A percentile compares a stretch with the other conserved stretches of the same genome.
Evolutionary conservation across 176 grass and related monocot species (phyloP).

Genomic region (Cenchrus americanus): DNA sequence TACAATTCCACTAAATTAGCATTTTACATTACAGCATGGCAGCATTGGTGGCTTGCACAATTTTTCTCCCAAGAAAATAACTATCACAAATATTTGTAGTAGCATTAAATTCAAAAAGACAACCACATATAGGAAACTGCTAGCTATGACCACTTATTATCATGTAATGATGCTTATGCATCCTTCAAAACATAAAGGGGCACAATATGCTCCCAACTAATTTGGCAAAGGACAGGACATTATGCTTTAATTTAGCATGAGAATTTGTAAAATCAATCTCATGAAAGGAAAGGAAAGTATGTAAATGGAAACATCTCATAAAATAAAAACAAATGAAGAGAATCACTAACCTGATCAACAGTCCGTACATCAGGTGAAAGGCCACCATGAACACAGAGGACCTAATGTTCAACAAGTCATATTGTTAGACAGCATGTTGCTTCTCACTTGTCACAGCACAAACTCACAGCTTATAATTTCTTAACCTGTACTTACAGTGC

Average conservation of each 20-base stretch:
- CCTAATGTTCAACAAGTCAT: constrained; percentile 55
- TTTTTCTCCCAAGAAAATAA: not conserved
- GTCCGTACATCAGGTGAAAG: constrained; percentile 94
- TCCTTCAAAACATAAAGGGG: not conserved
- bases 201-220: not conserved
- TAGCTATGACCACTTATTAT: not conserved
- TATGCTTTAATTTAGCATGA: not conserved
- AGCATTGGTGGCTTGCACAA: not conserved
- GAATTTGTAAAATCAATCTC: not conserved
- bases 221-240: not conserved
- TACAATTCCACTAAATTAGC: not conserved
- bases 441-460: not conserved
- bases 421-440: constrained; percentile 6
- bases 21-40: not conserved
- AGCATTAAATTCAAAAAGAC: not conserved
- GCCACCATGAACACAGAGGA: constrained; percentile 97
- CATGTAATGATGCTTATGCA: not conserved
- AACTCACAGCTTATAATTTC: not conserved
- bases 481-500: constrained; percentile 56
- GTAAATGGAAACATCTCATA: not conserved
- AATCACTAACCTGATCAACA: constrained; percentile 78
- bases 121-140: not conserved
- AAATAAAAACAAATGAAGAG: not conserved
- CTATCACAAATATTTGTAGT: not conserved
- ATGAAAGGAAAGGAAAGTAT: no score